These are phyloP conservation scores for Phaeosphaeria sp. DNA, from an alignment of 2,329 filamentous ascomycete species.

Conservation along the genomic window DNA sequence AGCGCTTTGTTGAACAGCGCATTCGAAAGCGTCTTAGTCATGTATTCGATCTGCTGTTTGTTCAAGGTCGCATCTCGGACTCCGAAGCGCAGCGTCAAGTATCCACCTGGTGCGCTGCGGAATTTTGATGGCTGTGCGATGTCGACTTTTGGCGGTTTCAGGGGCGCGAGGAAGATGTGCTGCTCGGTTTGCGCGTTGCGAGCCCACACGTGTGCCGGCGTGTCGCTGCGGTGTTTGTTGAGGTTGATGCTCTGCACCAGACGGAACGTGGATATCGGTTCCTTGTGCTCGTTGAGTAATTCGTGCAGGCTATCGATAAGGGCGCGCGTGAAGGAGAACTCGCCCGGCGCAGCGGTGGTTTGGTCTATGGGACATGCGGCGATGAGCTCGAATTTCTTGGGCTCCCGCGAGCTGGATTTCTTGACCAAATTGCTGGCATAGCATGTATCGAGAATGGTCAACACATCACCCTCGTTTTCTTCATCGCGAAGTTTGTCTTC, in stretches of 20 bases:
- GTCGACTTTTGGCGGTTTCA: constrained; percentile 20
- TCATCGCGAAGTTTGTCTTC: constrained; percentile 39
- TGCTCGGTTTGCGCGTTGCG: constrained; percentile 30
- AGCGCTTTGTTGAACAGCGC: constrained; percentile 36
- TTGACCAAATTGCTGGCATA: constrained; percentile 44
- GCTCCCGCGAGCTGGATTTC: constrained; percentile 29
- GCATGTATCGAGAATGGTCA: constrained; percentile 50
- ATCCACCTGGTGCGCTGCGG: constrained; percentile 26
- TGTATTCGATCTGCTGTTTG: constrained; percentile 38
- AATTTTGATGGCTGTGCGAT: constrained; percentile 11
- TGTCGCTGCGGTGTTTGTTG: constrained; percentile 32
- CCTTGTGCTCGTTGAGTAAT: constrained; percentile 24
- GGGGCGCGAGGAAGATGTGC: constrained; percentile 39
- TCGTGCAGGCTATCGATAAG: constrained; percentile 39
- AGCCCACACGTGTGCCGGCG: constrained; percentile 36
- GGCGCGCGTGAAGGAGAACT: constrained; percentile 42
- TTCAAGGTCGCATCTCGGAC: constrained; percentile 32
- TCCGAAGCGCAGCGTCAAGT: constrained; percentile 41
- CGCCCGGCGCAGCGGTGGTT: constrained; percentile 37
- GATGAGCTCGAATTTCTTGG: constrained; percentile 41
- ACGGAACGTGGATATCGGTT: constrained; percentile 40
- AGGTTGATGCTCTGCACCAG: constrained; percentile 35
- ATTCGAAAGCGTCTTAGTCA: constrained; percentile 33
- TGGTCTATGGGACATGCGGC: constrained; percentile 37
- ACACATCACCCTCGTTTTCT: constrained; percentile 39